Evolutionary conservation across 2,329 filamentous ascomycete species (phyloP).

Genomic region (Sporothrix curviconia): DNA sequence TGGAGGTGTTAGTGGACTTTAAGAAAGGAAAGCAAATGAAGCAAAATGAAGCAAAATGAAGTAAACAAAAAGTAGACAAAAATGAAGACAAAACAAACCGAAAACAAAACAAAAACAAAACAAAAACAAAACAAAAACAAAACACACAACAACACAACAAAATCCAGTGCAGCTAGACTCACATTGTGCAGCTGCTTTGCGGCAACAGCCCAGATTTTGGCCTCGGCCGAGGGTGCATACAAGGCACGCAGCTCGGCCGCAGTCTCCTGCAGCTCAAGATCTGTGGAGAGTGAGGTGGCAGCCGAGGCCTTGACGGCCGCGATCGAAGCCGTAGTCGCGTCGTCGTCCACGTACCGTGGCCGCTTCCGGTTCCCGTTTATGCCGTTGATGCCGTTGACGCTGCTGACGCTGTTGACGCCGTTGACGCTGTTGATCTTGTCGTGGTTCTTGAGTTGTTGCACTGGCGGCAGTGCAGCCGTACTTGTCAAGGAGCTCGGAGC

Average conservation of each 20-base stretch:
- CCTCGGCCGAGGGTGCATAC: background rate
- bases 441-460: too few species aligned
- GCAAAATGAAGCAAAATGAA: too few species aligned
- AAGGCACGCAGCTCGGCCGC: background rate
- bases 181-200: background rate
- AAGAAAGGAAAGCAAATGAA: too few species aligned
- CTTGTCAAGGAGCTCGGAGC: background rate
- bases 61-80: too few species aligned
- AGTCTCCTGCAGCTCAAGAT: background rate
- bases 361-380: background rate
- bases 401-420: background rate
- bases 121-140: too few species aligned
- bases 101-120: too few species aligned
- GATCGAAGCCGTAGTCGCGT: background rate
- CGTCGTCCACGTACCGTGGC: background rate
- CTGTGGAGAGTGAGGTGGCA: background rate
- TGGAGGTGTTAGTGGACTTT: background rate
- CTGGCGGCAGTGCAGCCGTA: too few species aligned
- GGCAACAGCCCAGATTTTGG: background rate
- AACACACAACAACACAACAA: too few species aligned
- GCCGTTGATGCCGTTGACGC: background rate
- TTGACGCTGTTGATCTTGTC: too few species aligned
- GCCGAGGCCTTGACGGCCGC: background rate
- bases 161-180: too few species aligned
- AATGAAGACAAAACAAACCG: too few species aligned